Percentiles rank a stretch among this genome's conserved stretches.
phyloP scores from a whole-genome alignment of 352 stramenopile genomes.

The Pythium apleroticum region DNA sequence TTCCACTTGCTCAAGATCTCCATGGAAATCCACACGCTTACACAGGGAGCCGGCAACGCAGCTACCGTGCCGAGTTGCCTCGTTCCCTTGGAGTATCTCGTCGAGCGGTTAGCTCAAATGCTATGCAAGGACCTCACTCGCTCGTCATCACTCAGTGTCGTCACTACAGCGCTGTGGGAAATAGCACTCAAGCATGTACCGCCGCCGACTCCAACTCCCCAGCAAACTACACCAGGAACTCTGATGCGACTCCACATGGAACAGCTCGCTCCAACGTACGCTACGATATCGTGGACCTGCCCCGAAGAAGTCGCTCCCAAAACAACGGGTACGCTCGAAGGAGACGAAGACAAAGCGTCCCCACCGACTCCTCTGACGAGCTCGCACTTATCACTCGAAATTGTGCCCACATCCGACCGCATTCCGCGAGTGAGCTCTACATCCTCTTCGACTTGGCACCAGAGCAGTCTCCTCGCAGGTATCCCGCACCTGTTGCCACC shows the following conservation, averaged over 20 bases:
- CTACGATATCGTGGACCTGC: slow-evolving; percentile 16
- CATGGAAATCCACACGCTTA: neutral
- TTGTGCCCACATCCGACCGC: neutral
- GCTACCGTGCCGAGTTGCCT: neutral
- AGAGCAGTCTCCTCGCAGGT: neutral
- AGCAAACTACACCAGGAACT: neutral
- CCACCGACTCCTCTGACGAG: neutral
- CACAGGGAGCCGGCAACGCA: neutral
- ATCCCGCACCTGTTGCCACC: slow-evolving; percentile 15
- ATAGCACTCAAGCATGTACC: slow-evolving; percentile 8
- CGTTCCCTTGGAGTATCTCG: slow-evolving; percentile 1
- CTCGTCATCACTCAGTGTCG: neutral
- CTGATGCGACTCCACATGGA: slow-evolving; percentile 6
- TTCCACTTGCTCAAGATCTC: slow-evolving; percentile 11
- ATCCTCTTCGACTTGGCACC: neutral
- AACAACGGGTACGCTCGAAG: neutral
- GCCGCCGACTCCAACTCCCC: neutral
- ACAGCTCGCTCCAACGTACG: slow-evolving; percentile 14
- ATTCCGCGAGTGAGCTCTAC: neutral
- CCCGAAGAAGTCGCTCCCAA: neutral
- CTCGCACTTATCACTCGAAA: neutral
- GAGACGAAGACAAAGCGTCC: neutral
- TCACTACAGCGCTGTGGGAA: slow-evolving; percentile 14
- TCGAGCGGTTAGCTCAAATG: slow-evolving; percentile 7
- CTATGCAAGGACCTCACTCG: neutral